Conservation (phyloP, 1,284 basidiomycete species). For the Tetrapyrgos nigripes region DNA sequence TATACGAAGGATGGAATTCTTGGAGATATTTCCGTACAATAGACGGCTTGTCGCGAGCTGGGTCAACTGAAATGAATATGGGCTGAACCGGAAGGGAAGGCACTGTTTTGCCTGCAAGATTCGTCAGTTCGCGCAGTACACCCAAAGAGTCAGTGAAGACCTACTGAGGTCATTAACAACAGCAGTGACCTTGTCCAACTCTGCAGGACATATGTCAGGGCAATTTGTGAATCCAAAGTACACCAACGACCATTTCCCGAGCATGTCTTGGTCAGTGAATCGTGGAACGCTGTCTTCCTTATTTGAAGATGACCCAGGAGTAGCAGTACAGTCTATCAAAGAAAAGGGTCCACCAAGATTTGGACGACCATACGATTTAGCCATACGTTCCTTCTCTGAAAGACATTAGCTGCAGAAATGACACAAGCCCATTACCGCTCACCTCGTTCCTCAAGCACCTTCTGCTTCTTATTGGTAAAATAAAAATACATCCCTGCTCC, state of each 20-base stretch:
- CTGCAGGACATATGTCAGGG: slow-evolving; percentile 98
- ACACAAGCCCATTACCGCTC: slow-evolving; percentile 23
- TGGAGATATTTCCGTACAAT: slow-evolving; percentile 66
- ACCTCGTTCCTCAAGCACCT: slow-evolving; percentile 80
- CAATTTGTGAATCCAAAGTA: slow-evolving; percentile 99
- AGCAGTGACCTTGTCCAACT: slow-evolving; percentile 93
- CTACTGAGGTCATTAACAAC: slow-evolving; percentile 81
- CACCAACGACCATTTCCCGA: slow-evolving; percentile 88
- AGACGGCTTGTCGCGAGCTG: slow-evolving; percentile 83
- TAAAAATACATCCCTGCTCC: slow-evolving; percentile 88
- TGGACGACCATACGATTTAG: slow-evolving; percentile 69
- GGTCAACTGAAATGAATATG: slow-evolving; percentile 96
- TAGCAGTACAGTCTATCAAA: slow-evolving; percentile 50
- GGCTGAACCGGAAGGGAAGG: slow-evolving; percentile 60
- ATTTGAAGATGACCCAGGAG: background rate
- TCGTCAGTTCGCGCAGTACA: background rate
- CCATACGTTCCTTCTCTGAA: slow-evolving; percentile 62
- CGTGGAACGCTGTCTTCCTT: slow-evolving; percentile 38
- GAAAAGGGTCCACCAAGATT: slow-evolving; percentile 92
- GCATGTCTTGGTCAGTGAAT: slow-evolving; percentile 87
- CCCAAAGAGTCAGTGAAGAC: slow-evolving; percentile 39
- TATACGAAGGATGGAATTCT: slow-evolving; percentile 92
- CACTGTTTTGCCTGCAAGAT: slow-evolving; percentile 59
- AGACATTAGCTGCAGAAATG: background rate
- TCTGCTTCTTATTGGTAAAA: slow-evolving; percentile 88